Base-by-base conservation (phyloP, 495 filamentous ascomycete genomes). In the Penicillium lagena region DNA sequence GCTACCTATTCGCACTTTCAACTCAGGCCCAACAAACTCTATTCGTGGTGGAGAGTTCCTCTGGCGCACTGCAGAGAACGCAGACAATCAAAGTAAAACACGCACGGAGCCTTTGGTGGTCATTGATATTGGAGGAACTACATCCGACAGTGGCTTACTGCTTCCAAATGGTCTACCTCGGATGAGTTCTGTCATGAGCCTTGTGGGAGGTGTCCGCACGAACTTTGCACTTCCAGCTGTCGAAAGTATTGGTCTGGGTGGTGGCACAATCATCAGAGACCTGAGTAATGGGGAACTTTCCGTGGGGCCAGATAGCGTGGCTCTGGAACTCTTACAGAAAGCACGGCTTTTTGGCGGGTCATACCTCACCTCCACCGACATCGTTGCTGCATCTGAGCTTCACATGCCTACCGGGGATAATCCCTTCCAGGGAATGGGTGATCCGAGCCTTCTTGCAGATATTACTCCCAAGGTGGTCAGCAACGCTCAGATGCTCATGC, bases 281-380 rank as follows among this genome's bases (percentile, higher is more conserved):
- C 39, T 51, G 6, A 60, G 54, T 4, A 51, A 58, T n/a, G 58
- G 54, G 11, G 35, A 45, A 6, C 13, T 72, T 1, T 68, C 64
- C 1, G 62, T 82, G 36, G 79, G 79, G 0, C 77, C 77, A 1
- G 76, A 82, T 29, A 73, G 68, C 29, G 79, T 81, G 3, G 79
- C 73, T 12, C 70, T 77, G 35, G 72, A 70, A 43, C 59, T 80
- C 12, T 64, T 66, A 7, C 51, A 64, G 31, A 71, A 79, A 35
- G 61, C 76, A 1, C 51, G 64, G 12, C 56, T 71, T 0, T 80
- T 79, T 54, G 77, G 76, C 31, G 76, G 77, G 7, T 57, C 64
- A 2, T 65, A 62, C 17, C 54, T 74, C 9, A 80, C 77, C 1
- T 62, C 72, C 13, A 77, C 73, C 10, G 68, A 80, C 50, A 71